Conservation (phyloP, 2,329 filamentous ascomycete species). For the Sporothrix pallida region DNA sequence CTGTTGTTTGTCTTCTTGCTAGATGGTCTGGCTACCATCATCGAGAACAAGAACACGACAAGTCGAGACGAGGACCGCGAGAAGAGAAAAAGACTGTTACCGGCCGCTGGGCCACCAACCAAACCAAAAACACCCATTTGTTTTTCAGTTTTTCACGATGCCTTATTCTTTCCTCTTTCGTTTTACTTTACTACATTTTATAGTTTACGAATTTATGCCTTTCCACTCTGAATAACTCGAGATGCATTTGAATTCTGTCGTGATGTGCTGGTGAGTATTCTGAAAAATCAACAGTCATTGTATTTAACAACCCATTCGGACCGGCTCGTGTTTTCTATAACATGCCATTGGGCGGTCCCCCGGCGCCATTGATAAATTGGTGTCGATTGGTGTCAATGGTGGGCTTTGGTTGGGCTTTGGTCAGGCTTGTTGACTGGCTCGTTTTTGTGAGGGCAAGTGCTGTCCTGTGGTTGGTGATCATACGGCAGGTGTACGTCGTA, state of each 20-base stretch:
- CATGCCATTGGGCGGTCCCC: slow-evolving; percentile 17
- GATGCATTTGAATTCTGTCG: too few relatives aligned
- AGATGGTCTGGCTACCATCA: slow-evolving; percentile 34
- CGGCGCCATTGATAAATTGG: not conserved
- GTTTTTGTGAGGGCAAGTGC: not conserved
- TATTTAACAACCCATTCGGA: not conserved
- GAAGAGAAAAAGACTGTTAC: slow-evolving; percentile 26
- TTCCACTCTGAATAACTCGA: not conserved
- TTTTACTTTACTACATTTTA: not conserved
- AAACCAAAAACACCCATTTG: not conserved
- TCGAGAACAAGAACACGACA: not conserved
- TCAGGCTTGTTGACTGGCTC: not conserved
- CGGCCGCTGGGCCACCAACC: slow-evolving; percentile 30
- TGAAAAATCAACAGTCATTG: too few relatives aligned
- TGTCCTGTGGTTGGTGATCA: slow-evolving; percentile 23
- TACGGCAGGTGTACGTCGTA: not conserved
- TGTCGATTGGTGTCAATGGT: not conserved
- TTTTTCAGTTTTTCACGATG: not conserved
- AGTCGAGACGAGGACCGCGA: not conserved
- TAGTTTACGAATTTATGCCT: slow-evolving; percentile 12
- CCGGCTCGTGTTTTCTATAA: slow-evolving; percentile 10
- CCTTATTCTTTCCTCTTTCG: not conserved
- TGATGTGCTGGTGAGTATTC: too few relatives aligned
- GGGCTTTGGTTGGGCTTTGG: not conserved
- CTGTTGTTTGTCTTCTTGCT: not conserved